Evolutionary conservation across 148 eudicot species (phyloP).

Genomic region (Gaultheria prostrata): DNA sequence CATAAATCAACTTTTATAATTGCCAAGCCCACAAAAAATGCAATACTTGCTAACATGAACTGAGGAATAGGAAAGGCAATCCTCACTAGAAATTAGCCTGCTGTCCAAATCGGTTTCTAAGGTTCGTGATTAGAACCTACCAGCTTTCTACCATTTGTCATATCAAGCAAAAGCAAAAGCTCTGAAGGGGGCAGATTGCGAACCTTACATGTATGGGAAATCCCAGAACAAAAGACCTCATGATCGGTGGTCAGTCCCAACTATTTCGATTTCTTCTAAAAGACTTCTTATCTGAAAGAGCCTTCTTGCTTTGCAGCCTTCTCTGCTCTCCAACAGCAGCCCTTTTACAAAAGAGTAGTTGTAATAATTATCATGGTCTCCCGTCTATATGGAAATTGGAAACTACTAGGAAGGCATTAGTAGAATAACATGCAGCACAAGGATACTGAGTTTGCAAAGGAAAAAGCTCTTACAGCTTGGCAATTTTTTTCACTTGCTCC

Average conservation of each 20-base stretch:
- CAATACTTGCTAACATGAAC: not conserved
- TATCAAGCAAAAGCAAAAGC: not conserved
- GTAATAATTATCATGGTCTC: not conserved
- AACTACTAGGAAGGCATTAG: not conserved
- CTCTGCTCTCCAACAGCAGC: conserved; percentile 71
- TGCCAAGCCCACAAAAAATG: not conserved
- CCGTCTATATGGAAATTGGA: not conserved
- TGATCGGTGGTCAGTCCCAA: conserved; percentile 42
- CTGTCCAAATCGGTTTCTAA: not conserved
- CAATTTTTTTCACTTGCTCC: conserved; percentile 78
- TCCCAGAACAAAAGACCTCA: not conserved
- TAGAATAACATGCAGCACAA: not conserved
- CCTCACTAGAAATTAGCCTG: not conserved
- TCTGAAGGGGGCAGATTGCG: not conserved
- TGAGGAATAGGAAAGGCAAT: not conserved
- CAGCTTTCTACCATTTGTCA: conserved; percentile 4
- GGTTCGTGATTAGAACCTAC: not conserved
- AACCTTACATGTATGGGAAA: conserved; percentile 14
- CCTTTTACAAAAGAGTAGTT: conserved; percentile 29
- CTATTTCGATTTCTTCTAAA: conserved; percentile 62
- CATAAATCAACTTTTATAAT: not conserved
- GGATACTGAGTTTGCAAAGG: not conserved
- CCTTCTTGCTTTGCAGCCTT: conserved; percentile 72
- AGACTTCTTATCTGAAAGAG: conserved; percentile 62
- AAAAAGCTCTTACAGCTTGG: conserved; percentile 55